Percentiles rank a stretch among this genome's conserved stretches.
Conservation (phyloP, 176 grass and related monocot genomes). For the Juncus effusus region DNA sequence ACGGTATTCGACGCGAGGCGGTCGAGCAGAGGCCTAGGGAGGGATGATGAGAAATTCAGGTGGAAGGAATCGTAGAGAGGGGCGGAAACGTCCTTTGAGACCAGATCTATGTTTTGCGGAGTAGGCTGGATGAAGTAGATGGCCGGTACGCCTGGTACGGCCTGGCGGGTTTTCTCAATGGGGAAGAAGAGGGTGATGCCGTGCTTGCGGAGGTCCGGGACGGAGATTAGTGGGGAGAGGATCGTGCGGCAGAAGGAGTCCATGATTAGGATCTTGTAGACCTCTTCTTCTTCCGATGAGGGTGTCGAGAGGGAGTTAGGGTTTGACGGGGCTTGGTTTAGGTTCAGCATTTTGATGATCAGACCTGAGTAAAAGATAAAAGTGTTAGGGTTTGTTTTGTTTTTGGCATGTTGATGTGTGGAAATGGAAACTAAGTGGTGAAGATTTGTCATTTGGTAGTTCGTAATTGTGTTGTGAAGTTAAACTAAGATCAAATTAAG, state of each 20-base stretch:
- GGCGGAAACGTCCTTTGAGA: conserved; percentile 56
- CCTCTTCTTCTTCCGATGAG: conserved; percentile 40
- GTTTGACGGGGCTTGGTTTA: conserved; percentile 28
- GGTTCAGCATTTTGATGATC: conserved; percentile 13
- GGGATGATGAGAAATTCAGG: conserved; percentile 77
- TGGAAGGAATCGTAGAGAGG: conserved; percentile 72
- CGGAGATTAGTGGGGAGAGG: conserved; percentile 62
- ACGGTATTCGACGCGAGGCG: conserved; percentile 49
- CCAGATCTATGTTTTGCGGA: conserved; percentile 50
- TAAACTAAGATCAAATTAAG: too few species aligned
- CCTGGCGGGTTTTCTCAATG: conserved; percentile 67
- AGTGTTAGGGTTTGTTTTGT: too few species aligned
- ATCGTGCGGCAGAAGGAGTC: conserved; percentile 49
- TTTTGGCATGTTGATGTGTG: neutral
- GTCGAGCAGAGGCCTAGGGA: conserved; percentile 64
- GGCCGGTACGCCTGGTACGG: conserved; percentile 58
- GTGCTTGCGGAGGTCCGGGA: conserved; percentile 60
- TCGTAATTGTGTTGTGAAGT: too few species aligned
- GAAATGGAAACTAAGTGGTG: too few species aligned
- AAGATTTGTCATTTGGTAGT: too few species aligned
- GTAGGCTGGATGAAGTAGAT: conserved; percentile 73
- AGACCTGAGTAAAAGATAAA: neutral
- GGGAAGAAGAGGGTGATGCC: conserved; percentile 68
- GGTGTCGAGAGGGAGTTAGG: neutral
- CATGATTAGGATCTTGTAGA: conserved; percentile 87